A percentile compares a stretch with the other conserved stretches of the same genome.
Conservation (phyloP, 192 early-diverging fungal species). For the Diversispora epigaea region DNA sequence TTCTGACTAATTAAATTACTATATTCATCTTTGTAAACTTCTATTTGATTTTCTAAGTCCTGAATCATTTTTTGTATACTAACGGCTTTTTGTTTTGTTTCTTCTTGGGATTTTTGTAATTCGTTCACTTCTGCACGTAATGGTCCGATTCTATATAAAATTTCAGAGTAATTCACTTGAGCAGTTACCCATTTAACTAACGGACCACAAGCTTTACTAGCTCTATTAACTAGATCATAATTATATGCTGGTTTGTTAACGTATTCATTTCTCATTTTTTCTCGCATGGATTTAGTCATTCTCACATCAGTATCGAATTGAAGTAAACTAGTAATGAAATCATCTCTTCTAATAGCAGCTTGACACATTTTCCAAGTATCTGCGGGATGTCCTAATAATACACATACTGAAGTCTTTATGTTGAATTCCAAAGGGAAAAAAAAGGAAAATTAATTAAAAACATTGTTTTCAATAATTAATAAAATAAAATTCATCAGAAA, state of each 20-base stretch:
- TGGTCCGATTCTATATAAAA: conserved; percentile 93
- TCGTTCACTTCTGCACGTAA: conserved; percentile 88
- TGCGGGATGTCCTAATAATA: conserved; percentile 80
- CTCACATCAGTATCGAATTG: conserved; percentile 88
- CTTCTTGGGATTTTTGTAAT: conserved; percentile 76
- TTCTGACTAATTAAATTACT: conserved; percentile 93
- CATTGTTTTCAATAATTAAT: too few relatives aligned
- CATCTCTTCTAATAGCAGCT: conserved; percentile 85
- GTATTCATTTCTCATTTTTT: conserved; percentile 77
- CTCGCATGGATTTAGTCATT: conserved; percentile 74
- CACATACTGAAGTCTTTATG: conserved; percentile 85
- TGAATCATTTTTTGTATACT: conserved; percentile 76
- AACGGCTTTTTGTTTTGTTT: conserved; percentile 67
- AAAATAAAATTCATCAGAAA: too few relatives aligned
- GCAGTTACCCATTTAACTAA: conserved; percentile 97
- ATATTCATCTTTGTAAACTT: conserved; percentile 95
- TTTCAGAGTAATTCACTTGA: conserved; percentile 90
- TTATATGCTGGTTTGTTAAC: conserved; percentile 84
- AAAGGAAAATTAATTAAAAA: too few relatives aligned
- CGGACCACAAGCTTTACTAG: conserved; percentile 97
- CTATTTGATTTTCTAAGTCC: conserved; percentile 86
- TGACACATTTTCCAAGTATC: conserved; percentile 93
- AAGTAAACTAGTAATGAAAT: conserved; percentile 97
- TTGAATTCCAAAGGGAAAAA: too few relatives aligned
- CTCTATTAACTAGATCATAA: conserved; percentile 95